phyloP scores from a whole-genome alignment of 2,329 filamentous ascomycete genomes.

The Bertia moriformis region DNA sequence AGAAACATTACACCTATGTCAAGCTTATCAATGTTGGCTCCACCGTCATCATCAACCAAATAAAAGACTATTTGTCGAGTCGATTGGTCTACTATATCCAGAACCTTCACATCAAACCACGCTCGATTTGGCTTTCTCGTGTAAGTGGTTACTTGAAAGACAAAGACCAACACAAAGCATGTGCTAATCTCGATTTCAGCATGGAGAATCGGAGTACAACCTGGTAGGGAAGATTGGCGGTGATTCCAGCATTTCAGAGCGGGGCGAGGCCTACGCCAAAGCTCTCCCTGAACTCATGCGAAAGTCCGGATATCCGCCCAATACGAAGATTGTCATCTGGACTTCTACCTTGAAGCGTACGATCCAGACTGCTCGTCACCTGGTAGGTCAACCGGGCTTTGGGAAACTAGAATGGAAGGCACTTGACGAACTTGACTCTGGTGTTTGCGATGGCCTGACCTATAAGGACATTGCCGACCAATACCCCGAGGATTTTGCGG shows the following conservation, averaged over 20 bases:
- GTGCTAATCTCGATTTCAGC: not conserved
- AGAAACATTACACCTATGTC: slow-evolving; percentile 79
- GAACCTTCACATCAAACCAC: slow-evolving; percentile 92
- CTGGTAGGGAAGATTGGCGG: slow-evolving; percentile 3
- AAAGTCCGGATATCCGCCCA: slow-evolving; percentile 24
- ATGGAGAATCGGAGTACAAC: slow-evolving; percentile 4
- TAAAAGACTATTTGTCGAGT: slow-evolving; percentile 91
- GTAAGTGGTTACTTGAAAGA: slow-evolving; percentile 41
- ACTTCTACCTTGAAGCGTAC: slow-evolving; percentile 61
- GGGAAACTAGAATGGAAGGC: slow-evolving; percentile 98
- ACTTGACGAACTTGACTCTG: slow-evolving; percentile 88
- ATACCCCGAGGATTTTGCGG: slow-evolving; percentile 88
- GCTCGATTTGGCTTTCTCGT: slow-evolving; percentile 90
- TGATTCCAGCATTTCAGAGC: not conserved
- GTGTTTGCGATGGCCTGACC: slow-evolving; percentile 90
- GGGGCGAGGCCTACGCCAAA: slow-evolving; percentile 1
- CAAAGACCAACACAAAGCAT: too few relatives aligned
- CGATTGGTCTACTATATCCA: slow-evolving; percentile 96
- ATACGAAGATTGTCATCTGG: slow-evolving; percentile 47
- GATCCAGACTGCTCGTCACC: slow-evolving; percentile 75
- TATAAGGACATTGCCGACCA: slow-evolving; percentile 85
- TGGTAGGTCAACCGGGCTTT: slow-evolving; percentile 51
- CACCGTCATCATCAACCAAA: slow-evolving; percentile 94
- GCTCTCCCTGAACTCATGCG: slow-evolving; percentile 10
- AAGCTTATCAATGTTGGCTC: slow-evolving; percentile 95